Base-by-base conservation (phyloP, 768 basidiomycete species). In the Xerocomus potaroensis region DNA sequence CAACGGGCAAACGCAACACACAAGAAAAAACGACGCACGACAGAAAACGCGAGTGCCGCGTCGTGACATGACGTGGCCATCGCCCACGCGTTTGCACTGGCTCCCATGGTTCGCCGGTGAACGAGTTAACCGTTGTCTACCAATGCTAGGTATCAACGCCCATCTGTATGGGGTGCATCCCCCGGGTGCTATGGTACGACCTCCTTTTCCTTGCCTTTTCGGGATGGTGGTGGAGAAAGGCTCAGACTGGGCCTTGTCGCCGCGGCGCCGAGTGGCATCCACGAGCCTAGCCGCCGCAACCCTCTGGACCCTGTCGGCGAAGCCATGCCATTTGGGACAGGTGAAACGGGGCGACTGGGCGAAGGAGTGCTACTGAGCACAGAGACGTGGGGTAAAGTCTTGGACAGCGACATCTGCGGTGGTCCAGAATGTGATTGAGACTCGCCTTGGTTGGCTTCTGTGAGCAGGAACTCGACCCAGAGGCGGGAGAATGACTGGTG, bases 391-490 rank as follows among this genome's bases (percentile, higher is more conserved):
- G 56, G 41, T 16, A 61, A 61, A 2, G 58, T 48, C n/a, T 44
- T 60, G 35, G 51, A 39, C 11, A 53, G 57, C 8, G 57, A 62
- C 5, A 8, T 34, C 26, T 51, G 51, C 14, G 64, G 61, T 11
- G 21, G 16, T 8, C 18, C 24, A 22, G 31, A 18, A 11, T 65
- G 65, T 5, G 56, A 49, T 14, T 53, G 54, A 3, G 59, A 53
- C 41, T 57, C 56, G 51, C 64, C 55, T 70, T 81, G 55, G 71
- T 69, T 33, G 0, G 93, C 85, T 71, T 99, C 95, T 19, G 92
- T 95, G 52, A 99, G 83, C 4, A 99, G 77, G 63, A 95, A 99
- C 66, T 99, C 96, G 38, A 99, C 95, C 85, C 93, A 99, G 10
- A 97, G 78, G 38, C 93, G 88, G 31, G 91, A 94, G 71, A 99